These are phyloP conservation scores for Rugonectria rugulosa DNA, from an alignment of 2,329 filamentous ascomycete genomes.

Conservation along the genomic window DNA sequence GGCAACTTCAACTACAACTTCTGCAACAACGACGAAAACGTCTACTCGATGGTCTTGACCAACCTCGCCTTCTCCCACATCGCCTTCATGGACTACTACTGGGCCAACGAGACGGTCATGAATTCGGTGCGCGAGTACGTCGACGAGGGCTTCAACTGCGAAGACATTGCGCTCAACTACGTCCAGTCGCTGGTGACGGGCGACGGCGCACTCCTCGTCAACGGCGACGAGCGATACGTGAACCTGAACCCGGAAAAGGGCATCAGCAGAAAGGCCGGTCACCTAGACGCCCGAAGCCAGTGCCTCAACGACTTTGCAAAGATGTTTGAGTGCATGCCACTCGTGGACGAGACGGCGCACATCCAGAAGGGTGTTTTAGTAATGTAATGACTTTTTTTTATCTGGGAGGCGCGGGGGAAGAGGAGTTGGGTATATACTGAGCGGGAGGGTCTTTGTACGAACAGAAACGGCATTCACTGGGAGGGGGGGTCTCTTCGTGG, in stretches of 20 bases:
- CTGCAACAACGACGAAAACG: slow-evolving; percentile 40
- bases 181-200: slow-evolving; percentile 45
- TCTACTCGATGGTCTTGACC: slow-evolving; percentile 48
- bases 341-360: slow-evolving; percentile 44
- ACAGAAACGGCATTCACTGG: neutral
- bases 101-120: slow-evolving; percentile 42
- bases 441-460: no score
- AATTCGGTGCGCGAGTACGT: slow-evolving; percentile 46
- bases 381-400: slow-evolving; percentile 25
- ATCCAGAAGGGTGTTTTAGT: slow-evolving; percentile 44
- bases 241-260: slow-evolving; percentile 43
- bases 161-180: slow-evolving; percentile 51
- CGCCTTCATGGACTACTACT: slow-evolving; percentile 49
- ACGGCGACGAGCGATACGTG: slow-evolving; percentile 42
- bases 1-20: slow-evolving; percentile 44
- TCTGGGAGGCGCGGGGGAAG: neutral
- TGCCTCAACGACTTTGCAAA: slow-evolving; percentile 47
- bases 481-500: neutral
- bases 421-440: no score
- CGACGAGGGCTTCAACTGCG: slow-evolving; percentile 50
- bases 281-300: slow-evolving; percentile 43
- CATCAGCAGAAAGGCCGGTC: slow-evolving; percentile 44
- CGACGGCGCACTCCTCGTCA: slow-evolving; percentile 45
- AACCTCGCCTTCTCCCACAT: slow-evolving; percentile 49
- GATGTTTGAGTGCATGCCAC: slow-evolving; percentile 46